Conservation (phyloP, 805 yeast genomes). For the Brettanomyces sp. region DNA sequence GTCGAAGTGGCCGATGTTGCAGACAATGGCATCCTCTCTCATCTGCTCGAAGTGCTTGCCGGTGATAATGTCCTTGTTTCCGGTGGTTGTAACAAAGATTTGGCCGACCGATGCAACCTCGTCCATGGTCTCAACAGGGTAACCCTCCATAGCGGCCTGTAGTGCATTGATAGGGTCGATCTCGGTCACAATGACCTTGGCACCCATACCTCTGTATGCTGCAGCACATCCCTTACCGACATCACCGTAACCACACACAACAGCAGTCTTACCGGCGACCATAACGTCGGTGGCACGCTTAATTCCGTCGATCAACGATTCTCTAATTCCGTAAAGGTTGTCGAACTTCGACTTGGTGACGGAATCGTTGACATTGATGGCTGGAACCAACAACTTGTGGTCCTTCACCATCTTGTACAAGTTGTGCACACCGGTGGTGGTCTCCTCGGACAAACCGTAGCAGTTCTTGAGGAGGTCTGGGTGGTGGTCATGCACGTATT, state of each 20-base stretch:
- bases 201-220: conserved; percentile 99
- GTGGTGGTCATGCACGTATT: conserved; percentile 93
- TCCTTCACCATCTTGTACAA: conserved; percentile 93
- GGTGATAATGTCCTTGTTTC: conserved; percentile 96
- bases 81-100: conserved; percentile 98
- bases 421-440: conserved; percentile 99
- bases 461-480: conserved; percentile 95
- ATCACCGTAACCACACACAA: conserved; percentile 99
- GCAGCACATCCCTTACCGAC: conserved; percentile 99
- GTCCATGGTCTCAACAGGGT: conserved; percentile 91
- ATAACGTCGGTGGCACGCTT: conserved; percentile 99
- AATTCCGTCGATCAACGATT: conserved; percentile 96
- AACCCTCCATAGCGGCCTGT: conserved; percentile 99
- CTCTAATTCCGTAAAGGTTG: conserved; percentile 99
- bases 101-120: conserved; percentile 91
- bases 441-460: conserved; percentile 96
- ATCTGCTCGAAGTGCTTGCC: conserved; percentile 77
- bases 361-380: conserved; percentile 97
- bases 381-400: conserved; percentile 88
- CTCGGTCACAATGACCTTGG: conserved; percentile 95
- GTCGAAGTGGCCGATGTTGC: conserved; percentile 99
- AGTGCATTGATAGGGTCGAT: conserved; percentile 98
- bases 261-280: conserved; percentile 99
- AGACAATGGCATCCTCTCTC: conserved; percentile 99
- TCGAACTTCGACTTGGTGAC: conserved; percentile 99